Percentiles rank a stretch among this genome's conserved stretches.
Conservation (phyloP, 2,329 filamentous ascomycete species). For the Fusarium haematococcum region DNA sequence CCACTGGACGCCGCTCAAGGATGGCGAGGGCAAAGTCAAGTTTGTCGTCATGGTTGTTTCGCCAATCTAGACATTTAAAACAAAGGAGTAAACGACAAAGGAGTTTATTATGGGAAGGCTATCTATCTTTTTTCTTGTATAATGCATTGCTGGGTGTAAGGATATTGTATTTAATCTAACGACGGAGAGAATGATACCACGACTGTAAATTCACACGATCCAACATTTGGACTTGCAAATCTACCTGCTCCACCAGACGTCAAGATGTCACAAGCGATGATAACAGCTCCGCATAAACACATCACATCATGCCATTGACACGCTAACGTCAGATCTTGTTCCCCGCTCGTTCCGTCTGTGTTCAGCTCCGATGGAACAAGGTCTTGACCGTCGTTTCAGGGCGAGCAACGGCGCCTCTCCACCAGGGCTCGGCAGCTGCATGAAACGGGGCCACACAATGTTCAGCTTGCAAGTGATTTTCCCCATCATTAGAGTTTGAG, state of each 20-base stretch:
- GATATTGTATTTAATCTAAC: constrained; percentile 34
- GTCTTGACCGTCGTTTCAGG: constrained; percentile 2
- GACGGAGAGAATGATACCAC: constrained; percentile 36
- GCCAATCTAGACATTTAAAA: constrained; percentile 15
- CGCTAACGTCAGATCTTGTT: neutral
- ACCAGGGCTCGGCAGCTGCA: neutral
- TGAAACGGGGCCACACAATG: neutral
- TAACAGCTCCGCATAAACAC: neutral
- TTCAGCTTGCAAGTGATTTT: neutral
- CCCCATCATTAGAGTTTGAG: neutral
- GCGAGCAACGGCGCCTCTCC: neutral
- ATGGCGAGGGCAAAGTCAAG: constrained; percentile 38
- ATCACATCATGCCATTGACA: neutral
- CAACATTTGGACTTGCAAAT: neutral
- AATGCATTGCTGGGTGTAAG: constrained; percentile 15
- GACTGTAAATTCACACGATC: constrained; percentile 20
- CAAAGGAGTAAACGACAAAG: neutral
- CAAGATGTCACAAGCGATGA: neutral
- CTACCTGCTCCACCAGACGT: neutral
- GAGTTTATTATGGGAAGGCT: neutral
- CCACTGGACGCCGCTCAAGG: constrained; percentile 46
- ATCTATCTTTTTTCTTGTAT: constrained; percentile 2
- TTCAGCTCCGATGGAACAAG: neutral
- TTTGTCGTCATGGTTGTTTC: constrained; percentile 42
- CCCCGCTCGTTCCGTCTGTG: neutral